phyloP scores from a whole-genome alignment of 1,139 yeast species.

The Zygotorulaspora mrakii region DNA sequence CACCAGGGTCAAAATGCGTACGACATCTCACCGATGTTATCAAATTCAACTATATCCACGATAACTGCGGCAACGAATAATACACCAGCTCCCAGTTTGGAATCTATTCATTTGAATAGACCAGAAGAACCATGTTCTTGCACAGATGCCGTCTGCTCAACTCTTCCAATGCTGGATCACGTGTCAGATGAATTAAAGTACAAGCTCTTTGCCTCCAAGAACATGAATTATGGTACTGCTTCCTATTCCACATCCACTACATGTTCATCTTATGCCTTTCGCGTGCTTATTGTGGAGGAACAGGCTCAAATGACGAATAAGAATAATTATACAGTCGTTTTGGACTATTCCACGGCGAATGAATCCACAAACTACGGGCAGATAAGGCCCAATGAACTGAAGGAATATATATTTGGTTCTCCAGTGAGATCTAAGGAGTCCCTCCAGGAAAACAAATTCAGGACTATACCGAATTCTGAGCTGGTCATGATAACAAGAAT shows the following conservation, averaged over 20 bases:
- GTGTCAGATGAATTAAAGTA: constrained; percentile 30
- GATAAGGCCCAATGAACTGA: constrained; percentile 31
- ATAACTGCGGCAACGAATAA: constrained; percentile 5
- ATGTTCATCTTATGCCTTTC: constrained; percentile 25
- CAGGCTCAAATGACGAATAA: constrained; percentile 37
- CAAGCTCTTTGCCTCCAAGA: constrained; percentile 29
- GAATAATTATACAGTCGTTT: constrained; percentile 35
- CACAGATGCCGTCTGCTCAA: constrained; percentile 10
- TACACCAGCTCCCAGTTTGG: constrained; percentile 1
- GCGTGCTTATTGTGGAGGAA: constrained; percentile 38
- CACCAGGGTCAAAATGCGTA: constrained; percentile 4
- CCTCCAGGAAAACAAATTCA: constrained; percentile 28
- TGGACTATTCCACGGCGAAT: constrained; percentile 35
- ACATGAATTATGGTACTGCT: constrained; percentile 14
- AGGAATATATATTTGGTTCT: constrained; percentile 37
- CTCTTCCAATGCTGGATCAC: constrained; percentile 24
- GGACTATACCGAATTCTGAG: constrained; percentile 33
- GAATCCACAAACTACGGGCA: constrained; percentile 25
- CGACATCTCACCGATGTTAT: constrained; percentile 6
- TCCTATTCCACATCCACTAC: constrained; percentile 4
- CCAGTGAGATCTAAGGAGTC: constrained; percentile 31
- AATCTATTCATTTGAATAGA: background rate
- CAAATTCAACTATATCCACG: constrained; percentile 9
- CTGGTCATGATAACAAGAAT: constrained; percentile 31
- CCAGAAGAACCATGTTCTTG: constrained; percentile 1